A percentile compares a stretch with the other conserved stretches of the same genome.
phyloP scores from a whole-genome alignment of 257 asterid species.

The Solanum stenotomum region DNA sequence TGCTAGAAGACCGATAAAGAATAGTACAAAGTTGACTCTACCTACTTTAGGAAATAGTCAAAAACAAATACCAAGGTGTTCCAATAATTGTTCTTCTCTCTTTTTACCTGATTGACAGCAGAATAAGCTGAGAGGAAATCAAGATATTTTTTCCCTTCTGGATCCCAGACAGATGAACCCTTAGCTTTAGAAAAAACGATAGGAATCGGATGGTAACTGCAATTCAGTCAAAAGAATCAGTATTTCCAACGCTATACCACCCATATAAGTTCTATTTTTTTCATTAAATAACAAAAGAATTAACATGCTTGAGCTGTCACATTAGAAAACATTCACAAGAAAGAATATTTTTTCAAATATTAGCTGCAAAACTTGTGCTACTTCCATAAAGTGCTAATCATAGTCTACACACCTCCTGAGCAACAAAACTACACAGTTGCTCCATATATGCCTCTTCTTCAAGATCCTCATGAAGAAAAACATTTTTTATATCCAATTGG shows the following conservation, averaged over 20 bases:
- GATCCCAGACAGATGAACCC: slow-evolving; percentile 85
- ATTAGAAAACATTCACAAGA: not conserved
- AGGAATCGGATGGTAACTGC: slow-evolving; percentile 96
- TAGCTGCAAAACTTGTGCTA: not conserved
- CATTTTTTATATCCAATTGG: not conserved
- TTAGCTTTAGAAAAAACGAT: slow-evolving; percentile 83
- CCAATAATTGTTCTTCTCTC: not conserved
- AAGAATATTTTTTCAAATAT: not conserved
- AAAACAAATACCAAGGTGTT: not conserved
- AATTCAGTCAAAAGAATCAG: slow-evolving; percentile 14
- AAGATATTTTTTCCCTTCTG: slow-evolving; percentile 86
- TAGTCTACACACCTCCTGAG: not conserved
- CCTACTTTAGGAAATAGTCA: not conserved
- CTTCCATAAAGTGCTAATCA: not conserved
- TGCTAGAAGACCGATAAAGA: not conserved
- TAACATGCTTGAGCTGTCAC: not conserved
- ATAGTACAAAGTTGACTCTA: not conserved
- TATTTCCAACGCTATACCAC: not conserved
- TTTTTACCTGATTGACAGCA: slow-evolving; percentile 85
- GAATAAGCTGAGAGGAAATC: slow-evolving; percentile 97
- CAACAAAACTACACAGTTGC: not conserved
- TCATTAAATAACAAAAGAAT: not conserved
- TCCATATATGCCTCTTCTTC: not conserved
- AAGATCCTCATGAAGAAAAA: not conserved
- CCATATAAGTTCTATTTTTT: not conserved